Evolutionary conservation across 768 basidiomycete species (phyloP).

Genomic region (Neoboletus subvelutipes): DNA sequence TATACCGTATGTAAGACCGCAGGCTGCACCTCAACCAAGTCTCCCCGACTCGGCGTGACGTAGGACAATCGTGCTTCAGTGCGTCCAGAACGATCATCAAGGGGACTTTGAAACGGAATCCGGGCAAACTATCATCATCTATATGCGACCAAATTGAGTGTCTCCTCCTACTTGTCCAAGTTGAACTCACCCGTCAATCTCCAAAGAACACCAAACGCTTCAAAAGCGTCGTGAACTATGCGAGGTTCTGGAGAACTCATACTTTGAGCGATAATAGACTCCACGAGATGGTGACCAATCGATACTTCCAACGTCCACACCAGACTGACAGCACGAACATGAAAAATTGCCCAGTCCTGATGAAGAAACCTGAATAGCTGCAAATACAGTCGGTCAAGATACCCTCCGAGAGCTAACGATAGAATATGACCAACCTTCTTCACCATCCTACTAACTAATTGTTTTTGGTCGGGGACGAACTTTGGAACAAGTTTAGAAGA

Average conservation of each 20-base stretch:
- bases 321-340: conserved; percentile 75
- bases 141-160: conserved; percentile 1
- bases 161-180: neutral
- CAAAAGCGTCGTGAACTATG: conserved; percentile 59
- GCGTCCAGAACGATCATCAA: conserved; percentile 87
- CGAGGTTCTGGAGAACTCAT: conserved; percentile 56
- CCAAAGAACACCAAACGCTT: conserved; percentile 94
- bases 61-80: conserved; percentile 72
- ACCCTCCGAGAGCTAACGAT: neutral
- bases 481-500: conserved; percentile 50
- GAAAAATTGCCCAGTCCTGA: conserved; percentile 65
- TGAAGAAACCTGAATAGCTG: conserved; percentile 76
- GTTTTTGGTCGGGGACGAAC: conserved; percentile 54
- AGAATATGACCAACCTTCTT: conserved; percentile 38
- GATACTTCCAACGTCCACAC: conserved; percentile 75
- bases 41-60: conserved; percentile 76
- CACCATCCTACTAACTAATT: conserved; percentile 59
- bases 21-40: conserved; percentile 97
- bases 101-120: conserved; percentile 79
- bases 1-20: conserved; percentile 85
- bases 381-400: conserved; percentile 8
- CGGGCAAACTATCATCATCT: conserved; percentile 84
- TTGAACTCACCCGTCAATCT: conserved; percentile 66
- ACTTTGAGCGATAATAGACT: conserved; percentile 73
- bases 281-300: conserved; percentile 61